Evolutionary conservation across 805 yeast species (phyloP), one percentile per base, ranked within the genome.

Genomic region (Isabelozyma heimii): DNA sequence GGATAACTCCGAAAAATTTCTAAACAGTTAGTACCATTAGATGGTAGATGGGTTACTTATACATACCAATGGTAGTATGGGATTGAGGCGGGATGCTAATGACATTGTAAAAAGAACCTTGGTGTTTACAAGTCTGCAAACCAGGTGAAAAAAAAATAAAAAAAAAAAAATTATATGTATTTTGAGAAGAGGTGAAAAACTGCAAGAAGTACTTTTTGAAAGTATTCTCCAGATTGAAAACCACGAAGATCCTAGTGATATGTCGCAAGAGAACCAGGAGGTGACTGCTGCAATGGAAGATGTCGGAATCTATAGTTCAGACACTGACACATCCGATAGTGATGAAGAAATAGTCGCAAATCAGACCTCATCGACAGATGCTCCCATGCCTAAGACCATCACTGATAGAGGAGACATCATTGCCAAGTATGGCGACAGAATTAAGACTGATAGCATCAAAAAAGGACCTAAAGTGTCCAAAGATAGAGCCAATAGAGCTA

Each of bases 401-500:
- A 65, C 65, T 8, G 75, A 73, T 43, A 64, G 70, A 37, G 77
- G 65, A 20, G 74, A 72, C 42, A 78, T 87, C 37, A 70, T 84
- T 16, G 82, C 79, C n/a, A 83, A 80, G 56, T 84, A 83, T 63
- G 80, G 85, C 0, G 79, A 81, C 46, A 82, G 77, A 52, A 86
- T 87, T 61, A 84, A 83, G 54, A 75, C 83, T 1, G 91, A 84
- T 59, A 80, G 80, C 50, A 72, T 82, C 45, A 73, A 80, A 45
- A 80, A 77, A 52, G 81, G 78, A 44, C 84, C 83, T 44, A 81
- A 85, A 55, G 74, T 79, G 0, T 80, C 82, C 46, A 84, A 83
- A 55, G 99, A 92, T 68, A 83, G 91, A 59, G 84, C 98, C 1
- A 91, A 94, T 58, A 76, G 99, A 47, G 99, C 99, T 2, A 94